Conservation (phyloP, 768 basidiomycete genomes). For the Psilocybe sp. region DNA sequence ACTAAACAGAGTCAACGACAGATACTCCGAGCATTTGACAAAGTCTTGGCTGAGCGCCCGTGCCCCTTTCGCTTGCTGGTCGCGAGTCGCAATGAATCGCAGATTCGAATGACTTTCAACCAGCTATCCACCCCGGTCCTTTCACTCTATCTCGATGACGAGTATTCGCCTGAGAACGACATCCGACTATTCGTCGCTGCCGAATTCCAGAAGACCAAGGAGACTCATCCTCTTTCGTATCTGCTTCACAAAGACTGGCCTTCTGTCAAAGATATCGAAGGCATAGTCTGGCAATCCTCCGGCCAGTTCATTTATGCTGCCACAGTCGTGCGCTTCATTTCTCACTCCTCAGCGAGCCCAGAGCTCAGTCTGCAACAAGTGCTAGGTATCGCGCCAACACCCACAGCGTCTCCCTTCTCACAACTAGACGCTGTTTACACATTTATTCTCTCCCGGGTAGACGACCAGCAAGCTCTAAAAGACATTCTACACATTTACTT, state of each 20-base stretch:
- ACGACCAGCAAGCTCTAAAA: neutral
- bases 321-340: conserved; percentile 8
- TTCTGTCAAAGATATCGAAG: neutral
- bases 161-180: conserved; percentile 1
- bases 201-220: conserved; percentile 1
- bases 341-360: conserved; percentile 1
- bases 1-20: neutral
- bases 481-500: too few relatives aligned
- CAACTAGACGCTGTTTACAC: conserved; percentile 9
- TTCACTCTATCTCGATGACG: neutral
- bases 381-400: neutral
- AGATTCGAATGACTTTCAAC: conserved; percentile 1
- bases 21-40: neutral
- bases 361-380: conserved; percentile 1
- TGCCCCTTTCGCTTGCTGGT: conserved; percentile 9
- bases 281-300: conserved; percentile 6
- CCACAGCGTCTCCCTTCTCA: neutral
- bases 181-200: conserved; percentile 2
- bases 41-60: neutral
- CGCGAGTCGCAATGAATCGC: conserved; percentile 9
- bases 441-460: neutral
- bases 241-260: conserved; percentile 1
- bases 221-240: conserved; percentile 1
- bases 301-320: conserved; percentile 16
- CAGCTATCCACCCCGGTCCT: neutral